Conservation (phyloP, 1,139 yeast species). For the Lodderomyces margitis region DNA sequence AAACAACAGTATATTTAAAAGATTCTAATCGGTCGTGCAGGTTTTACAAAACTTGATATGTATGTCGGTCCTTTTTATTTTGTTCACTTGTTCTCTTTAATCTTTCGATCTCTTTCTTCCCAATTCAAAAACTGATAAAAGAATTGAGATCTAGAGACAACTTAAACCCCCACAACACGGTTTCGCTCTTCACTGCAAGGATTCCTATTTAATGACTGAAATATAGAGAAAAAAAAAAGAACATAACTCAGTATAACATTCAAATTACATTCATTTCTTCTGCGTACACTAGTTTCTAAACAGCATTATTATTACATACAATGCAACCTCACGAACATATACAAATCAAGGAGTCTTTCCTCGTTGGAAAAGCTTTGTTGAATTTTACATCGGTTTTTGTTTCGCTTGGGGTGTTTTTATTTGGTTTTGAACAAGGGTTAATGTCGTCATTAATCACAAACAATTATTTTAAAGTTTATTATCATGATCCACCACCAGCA, state of each 20-base stretch:
- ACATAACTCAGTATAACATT: too few relatives aligned
- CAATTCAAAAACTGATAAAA: too few relatives aligned
- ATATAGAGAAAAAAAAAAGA: too few relatives aligned
- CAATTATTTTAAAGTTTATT: conserved; percentile 68
- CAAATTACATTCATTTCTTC: not conserved
- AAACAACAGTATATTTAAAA: too few relatives aligned
- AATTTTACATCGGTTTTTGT: conserved; percentile 60
- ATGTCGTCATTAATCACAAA: conserved; percentile 66
- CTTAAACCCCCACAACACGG: not conserved
- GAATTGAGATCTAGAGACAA: not conserved
- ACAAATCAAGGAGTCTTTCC: conserved; percentile 38
- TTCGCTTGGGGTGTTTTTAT: conserved; percentile 55
- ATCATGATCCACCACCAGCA: conserved; percentile 58
- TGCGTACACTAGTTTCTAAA: too few relatives aligned
- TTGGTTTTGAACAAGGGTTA: conserved; percentile 64
- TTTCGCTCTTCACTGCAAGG: not conserved
- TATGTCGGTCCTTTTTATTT: too few relatives aligned
- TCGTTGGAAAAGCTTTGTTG: conserved; percentile 53
- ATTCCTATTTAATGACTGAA: not conserved
- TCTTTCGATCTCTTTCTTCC: too few relatives aligned
- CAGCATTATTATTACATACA: too few relatives aligned
- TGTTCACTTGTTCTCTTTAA: too few relatives aligned
- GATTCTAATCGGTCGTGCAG: too few relatives aligned
- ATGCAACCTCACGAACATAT: conserved; percentile 24
- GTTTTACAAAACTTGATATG: too few relatives aligned